These are phyloP conservation scores for Athelia sp. DNA, from an alignment of 1,284 basidiomycete species.

Conservation along the genomic window DNA sequence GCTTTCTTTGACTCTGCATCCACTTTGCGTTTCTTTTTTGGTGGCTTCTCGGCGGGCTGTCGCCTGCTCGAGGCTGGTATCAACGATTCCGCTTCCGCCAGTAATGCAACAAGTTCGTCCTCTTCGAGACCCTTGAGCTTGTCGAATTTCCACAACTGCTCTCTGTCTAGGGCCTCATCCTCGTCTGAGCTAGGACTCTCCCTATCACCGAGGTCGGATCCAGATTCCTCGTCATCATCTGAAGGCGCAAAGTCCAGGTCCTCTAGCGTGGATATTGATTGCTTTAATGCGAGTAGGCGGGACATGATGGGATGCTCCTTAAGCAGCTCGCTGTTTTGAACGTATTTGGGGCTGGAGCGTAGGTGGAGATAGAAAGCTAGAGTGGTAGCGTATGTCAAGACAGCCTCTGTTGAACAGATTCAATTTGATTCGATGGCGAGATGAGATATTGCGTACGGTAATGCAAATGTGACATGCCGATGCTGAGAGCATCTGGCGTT, in stretches of 20 bases:
- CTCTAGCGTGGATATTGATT: conserved; percentile 79
- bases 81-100: conserved; percentile 43
- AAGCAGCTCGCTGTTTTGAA: conserved; percentile 58
- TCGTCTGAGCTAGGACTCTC: conserved; percentile 25
- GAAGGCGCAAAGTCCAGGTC: conserved; percentile 68
- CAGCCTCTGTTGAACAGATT: conserved; percentile 56
- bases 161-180: conserved; percentile 18
- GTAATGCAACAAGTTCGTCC: conserved; percentile 52
- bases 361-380: conserved; percentile 94
- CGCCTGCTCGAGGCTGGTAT: background rate
- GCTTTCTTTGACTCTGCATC: conserved; percentile 11
- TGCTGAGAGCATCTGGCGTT: conserved; percentile 42
- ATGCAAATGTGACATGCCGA: conserved; percentile 70
- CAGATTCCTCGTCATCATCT: conserved; percentile 33
- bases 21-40: conserved; percentile 38
- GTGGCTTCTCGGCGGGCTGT: conserved; percentile 12
- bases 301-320: conserved; percentile 75
- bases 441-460: conserved; percentile 53
- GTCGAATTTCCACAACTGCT: too few species aligned
- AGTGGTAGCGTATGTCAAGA: conserved; percentile 86
- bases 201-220: conserved; percentile 26
- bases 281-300: conserved; percentile 83
- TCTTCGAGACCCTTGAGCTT: conserved; percentile 38
- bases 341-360: conserved; percentile 63
- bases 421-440: conserved; percentile 4